Evolutionary conservation across 2,329 filamentous ascomycete species (phyloP), one percentile per base, ranked within the genome.

Genomic region (Microcyclosporella mali): DNA sequence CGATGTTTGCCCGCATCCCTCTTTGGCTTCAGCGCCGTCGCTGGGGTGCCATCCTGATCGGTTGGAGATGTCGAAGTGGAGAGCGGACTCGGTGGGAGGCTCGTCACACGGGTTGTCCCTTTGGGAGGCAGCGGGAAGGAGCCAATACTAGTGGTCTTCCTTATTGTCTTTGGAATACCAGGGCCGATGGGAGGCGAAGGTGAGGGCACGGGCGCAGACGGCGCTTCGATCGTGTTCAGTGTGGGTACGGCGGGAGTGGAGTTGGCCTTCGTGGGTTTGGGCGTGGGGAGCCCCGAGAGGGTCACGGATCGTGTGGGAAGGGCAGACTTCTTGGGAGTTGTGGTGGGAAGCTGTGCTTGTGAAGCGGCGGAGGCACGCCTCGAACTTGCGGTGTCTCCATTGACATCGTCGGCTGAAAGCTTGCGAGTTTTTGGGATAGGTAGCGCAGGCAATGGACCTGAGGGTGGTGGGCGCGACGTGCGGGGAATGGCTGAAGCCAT

Each of bases 101-200:
- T 88, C 56, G 70, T 70, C 36, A 72, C 68, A 37, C 57, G 52
- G 77, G 74, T 41, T 68, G 73, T 41, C 76, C 53, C 78, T 53
- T 82, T 82, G 11, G 90, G 90, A 11, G 90, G 90, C 52, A 94
- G 85, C 21, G 90, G 90, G 60, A 97, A 95, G 1, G 88, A 83
- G 61, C 89, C 90, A 59, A 95, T 94, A 72, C 89, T 95, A 58
- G 94, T 84, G 1, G 85, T 85, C 67, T 94, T 94, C 49, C 88
- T 81, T 42, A 95, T 67, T 1, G 82, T 79, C 64, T 82, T 89
- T 18, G 52, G 52, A n/a, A 52, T 30, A 10, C 40, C 50, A 27
- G 41, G 35, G 37, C 40, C 36, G 34, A 42, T 41, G 1, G 46
- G 31, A 32, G 37, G 30, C 12, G 40, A 40, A n/a, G 47, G 44